Evolutionary conservation across 257 asterid species (phyloP).

Genomic region (Gynochthodes officinalis): DNA sequence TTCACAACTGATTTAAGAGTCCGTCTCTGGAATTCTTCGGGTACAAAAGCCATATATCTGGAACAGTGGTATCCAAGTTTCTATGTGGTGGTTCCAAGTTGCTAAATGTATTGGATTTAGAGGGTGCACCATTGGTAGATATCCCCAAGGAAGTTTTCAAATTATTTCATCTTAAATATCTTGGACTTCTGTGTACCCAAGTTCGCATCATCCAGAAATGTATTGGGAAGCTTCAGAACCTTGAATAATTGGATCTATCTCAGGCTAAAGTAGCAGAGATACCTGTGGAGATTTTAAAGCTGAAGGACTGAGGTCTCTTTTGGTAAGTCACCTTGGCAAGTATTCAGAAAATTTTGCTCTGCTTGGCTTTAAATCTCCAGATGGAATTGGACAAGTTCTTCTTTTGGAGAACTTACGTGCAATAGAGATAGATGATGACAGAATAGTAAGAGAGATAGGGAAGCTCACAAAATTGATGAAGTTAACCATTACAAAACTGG

Average conservation of each 20-base stretch:
- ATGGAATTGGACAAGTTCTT: not conserved
- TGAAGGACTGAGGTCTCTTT: constrained; percentile 6
- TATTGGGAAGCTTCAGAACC: constrained; percentile 9
- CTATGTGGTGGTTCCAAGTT: not conserved
- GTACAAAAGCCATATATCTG: not conserved
- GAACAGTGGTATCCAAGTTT: not conserved
- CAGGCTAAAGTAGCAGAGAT: not conserved
- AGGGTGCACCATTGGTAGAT: not conserved
- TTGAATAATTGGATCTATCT: constrained; percentile 4
- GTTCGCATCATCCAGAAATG: not conserved
- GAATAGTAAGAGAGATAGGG: constrained; percentile 9
- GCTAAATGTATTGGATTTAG: not conserved
- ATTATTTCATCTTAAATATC: constrained; percentile 7
- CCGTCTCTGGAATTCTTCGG: constrained; percentile 1
- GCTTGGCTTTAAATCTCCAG: constrained; percentile 1
- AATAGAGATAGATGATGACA: not conserved
- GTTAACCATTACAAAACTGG: not conserved
- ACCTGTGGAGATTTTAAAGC: constrained; percentile 6
- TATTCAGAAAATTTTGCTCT: not conserved
- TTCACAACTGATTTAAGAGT: not conserved
- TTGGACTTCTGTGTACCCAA: not conserved
- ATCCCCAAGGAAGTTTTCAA: constrained; percentile 6
- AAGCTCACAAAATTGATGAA: constrained; percentile 1
- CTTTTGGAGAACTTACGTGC: not conserved
- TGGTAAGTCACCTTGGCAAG: no score